Evolutionary conservation across 2,329 filamentous ascomycete species (phyloP).

Genomic region (Volutella citrinella): DNA sequence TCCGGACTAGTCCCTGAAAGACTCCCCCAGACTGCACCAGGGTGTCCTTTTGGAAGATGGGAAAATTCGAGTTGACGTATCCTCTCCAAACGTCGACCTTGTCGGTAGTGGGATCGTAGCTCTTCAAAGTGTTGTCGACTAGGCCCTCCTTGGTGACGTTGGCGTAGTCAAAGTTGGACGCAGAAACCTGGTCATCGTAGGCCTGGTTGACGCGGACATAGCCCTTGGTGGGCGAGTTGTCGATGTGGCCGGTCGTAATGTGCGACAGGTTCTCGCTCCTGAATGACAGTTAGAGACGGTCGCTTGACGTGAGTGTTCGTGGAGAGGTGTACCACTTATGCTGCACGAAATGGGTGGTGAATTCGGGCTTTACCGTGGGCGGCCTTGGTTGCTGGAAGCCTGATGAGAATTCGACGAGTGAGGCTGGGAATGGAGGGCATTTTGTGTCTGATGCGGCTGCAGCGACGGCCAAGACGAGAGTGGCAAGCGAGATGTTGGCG

Average conservation of each 20-base stretch:
- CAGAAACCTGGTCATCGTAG: slow-evolving; percentile 23
- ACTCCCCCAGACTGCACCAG: slow-evolving; percentile 24
- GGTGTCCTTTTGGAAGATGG: slow-evolving; percentile 28
- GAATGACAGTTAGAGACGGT: background rate
- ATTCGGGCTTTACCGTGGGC: slow-evolving; percentile 29
- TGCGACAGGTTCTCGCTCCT: slow-evolving; percentile 38
- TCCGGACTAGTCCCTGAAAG: slow-evolving; percentile 20
- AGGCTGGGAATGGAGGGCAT: slow-evolving; percentile 24
- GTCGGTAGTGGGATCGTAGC: slow-evolving; percentile 13
- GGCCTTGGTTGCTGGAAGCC: slow-evolving; percentile 31
- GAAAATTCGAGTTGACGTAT: slow-evolving; percentile 37
- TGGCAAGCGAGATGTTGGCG: no score
- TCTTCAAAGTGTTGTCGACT: slow-evolving; percentile 34
- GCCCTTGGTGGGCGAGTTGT: slow-evolving; percentile 29
- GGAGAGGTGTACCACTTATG: slow-evolving; percentile 33
- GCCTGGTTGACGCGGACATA: slow-evolving; percentile 32
- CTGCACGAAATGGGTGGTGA: slow-evolving; percentile 32
- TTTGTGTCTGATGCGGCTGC: no score
- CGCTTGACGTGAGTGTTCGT: no score
- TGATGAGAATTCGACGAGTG: slow-evolving; percentile 27
- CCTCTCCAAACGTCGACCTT: slow-evolving; percentile 27
- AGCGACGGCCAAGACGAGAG: no score
- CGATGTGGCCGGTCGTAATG: slow-evolving; percentile 33
- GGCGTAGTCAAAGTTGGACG: slow-evolving; percentile 34
- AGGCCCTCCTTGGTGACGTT: slow-evolving; percentile 32